phyloP scores from a whole-genome alignment of 202 grass and related monocot species.

The Digitaria exilis region DNA sequence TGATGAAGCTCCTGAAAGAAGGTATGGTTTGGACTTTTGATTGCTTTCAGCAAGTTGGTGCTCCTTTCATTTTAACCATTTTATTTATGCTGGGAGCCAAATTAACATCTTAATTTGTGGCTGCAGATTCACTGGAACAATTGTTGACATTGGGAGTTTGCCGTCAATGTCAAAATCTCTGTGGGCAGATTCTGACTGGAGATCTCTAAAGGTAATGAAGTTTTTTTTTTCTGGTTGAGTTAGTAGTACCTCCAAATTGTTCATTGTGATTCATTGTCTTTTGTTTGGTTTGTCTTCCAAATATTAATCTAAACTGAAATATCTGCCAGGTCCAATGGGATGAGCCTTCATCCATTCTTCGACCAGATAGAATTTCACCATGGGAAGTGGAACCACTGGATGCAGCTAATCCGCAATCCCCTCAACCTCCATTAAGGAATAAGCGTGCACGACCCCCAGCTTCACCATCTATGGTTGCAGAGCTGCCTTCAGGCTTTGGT shows the following conservation, averaged over 20 bases:
- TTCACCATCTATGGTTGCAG: slow-evolving; percentile 55
- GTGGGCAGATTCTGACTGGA: slow-evolving; percentile 89
- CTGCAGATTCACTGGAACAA: slow-evolving; percentile 94
- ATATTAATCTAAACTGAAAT: slow-evolving; percentile 38
- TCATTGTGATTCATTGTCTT: slow-evolving; percentile 1
- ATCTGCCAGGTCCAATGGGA: slow-evolving; percentile 93
- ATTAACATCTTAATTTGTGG: slow-evolving; percentile 19
- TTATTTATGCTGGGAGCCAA: not conserved
- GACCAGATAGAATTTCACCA: slow-evolving; percentile 81
- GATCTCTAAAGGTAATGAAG: slow-evolving; percentile 79
- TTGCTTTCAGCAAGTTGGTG: slow-evolving; percentile 30
- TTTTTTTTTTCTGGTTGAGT: slow-evolving; percentile 23
- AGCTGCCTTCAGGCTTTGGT: slow-evolving; percentile 62
- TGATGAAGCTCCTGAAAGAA: slow-evolving; percentile 91
- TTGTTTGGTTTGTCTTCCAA: slow-evolving; percentile 18
- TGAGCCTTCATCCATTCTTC: slow-evolving; percentile 77
- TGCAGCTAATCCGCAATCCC: slow-evolving; percentile 46
- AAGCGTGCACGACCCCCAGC: slow-evolving; percentile 66
- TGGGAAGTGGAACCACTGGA: slow-evolving; percentile 90
- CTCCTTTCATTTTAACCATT: slow-evolving; percentile 26
- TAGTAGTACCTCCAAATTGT: not conserved
- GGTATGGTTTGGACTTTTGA: slow-evolving; percentile 51
- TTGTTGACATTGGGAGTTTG: slow-evolving; percentile 63
- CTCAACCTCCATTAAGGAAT: slow-evolving; percentile 59
- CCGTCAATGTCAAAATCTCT: slow-evolving; percentile 43